Evolutionary conservation across 768 basidiomycete species (phyloP), one percentile per base, ranked within the genome.

Genomic region (Lactifluus volemus): DNA sequence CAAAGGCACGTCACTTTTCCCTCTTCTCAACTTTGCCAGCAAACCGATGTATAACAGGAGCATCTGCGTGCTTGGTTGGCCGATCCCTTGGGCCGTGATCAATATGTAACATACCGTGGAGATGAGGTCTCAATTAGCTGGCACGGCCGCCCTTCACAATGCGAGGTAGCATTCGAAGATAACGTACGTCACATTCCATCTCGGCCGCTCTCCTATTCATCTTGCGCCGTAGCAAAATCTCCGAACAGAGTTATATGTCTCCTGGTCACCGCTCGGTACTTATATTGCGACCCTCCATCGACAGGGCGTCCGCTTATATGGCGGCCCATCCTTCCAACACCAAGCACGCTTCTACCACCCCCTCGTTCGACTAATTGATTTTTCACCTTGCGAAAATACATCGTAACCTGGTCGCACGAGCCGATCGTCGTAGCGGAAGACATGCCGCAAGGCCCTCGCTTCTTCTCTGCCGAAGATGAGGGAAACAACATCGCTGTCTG

Each of bases 401-500:
- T 99, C 61, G 91, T 98, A 68, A 98, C 97, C 45, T 98, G 94
- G 92, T 98, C 97, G 1, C 88, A 92, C 66, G 92, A 96, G 67
- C 85, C 94, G 14, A 94, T 98, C 65, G 80, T 86, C 44, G 87
- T 94, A 32, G 86, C 89, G 29, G 87, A 91, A 61, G 85, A 84
- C 63, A 84, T 88, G 44, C 77, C 83, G 32, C 89, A 90, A 72
- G 91, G 93, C 9, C 86, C 84, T 53, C 87, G 87, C 69, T 91
- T 83, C 71, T 90, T 94, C 76, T 89, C 92, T 49, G 84, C 89
- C 5, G 94, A 96, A 60, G 97, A 98, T 71, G 94, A 96, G 75
- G 97, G 94, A 36, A 94, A 96, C 75, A 89, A 93, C 67, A 81
- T 98, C 63, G 97, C 95, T 59, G 85, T 99, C n/a, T 99, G 97